phyloP scores from a whole-genome alignment of 441 rosid genomes.

The Gossypium schwendimanii region DNA sequence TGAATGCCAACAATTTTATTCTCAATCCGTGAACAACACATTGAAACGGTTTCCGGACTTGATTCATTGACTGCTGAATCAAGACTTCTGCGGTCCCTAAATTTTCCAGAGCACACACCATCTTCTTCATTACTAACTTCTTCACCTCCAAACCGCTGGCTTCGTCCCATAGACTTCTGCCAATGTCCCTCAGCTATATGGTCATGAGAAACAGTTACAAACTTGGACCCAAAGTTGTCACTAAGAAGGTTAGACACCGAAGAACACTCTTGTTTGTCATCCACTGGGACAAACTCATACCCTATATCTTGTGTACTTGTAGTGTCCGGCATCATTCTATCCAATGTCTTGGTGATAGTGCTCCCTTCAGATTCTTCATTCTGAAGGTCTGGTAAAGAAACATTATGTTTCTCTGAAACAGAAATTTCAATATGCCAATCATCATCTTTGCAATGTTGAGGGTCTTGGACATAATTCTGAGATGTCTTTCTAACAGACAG shows the following conservation, averaged over 20 bases:
- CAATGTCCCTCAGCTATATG: conserved; percentile 31
- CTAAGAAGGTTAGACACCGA: conserved; percentile 40
- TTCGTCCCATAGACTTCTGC: conserved; percentile 33
- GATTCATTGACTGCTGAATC: conserved; percentile 64
- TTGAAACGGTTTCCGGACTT: conserved; percentile 38
- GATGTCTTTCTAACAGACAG: conserved; percentile 42
- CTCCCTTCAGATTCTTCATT: conserved; percentile 83
- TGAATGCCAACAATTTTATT: conserved; percentile 63
- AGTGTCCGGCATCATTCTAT: conserved; percentile 35
- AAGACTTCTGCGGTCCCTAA: conserved; percentile 54
- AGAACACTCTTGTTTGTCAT: conserved; percentile 60
- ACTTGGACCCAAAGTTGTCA: conserved; percentile 47
- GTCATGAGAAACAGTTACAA: conserved; percentile 41
- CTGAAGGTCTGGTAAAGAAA: conserved; percentile 33
- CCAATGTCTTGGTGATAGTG: conserved; percentile 53
- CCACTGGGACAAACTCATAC: conserved; percentile 47
- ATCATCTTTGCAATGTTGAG: conserved; percentile 45
- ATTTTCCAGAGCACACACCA: conserved; percentile 30
- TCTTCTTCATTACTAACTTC: conserved; percentile 38
- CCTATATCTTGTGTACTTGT: conserved; percentile 35
- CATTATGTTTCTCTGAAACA: conserved; percentile 39
- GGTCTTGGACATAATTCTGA: conserved; percentile 32
- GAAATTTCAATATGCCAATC: conserved; percentile 78
- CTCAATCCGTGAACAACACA: conserved; percentile 54
- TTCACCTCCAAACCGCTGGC: conserved; percentile 39